Evolutionary conservation across 306 rosid species (phyloP), one percentile per base, ranked within the genome.

Genomic region (Cucurbita maxima): DNA sequence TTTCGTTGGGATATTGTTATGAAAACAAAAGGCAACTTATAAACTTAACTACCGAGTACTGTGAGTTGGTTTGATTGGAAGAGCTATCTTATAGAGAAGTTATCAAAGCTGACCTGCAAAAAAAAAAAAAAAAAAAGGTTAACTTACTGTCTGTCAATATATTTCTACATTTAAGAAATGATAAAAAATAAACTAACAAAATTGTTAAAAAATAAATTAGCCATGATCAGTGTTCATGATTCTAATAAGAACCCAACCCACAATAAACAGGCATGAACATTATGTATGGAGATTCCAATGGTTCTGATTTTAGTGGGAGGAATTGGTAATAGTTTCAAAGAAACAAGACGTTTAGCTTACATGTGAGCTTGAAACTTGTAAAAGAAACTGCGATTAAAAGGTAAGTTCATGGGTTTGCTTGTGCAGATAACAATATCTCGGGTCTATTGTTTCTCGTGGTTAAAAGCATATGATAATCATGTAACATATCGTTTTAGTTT

Each of bases 401-500:
- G 74, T 67, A 47, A 20, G 40, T 20, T 7, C 72, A 6, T 45
- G 72, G 36, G 71, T 6, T 36, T 67, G 18, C 25, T 25, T 30
- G 74, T 69, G 74, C 44, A 14, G 58, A 69, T 48, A 30, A 69
- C 40, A 50, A 50, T 69, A 13, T 8, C 15, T 47, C 22, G 58
- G 25, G 74, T 50, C 44, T 48, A 50, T 50, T 69, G 25, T 69
- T 67, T 48, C 74, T 30, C 30, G 8, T 48, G 74, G 40, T 47
- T 25, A 48, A 22, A 68, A 13, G 43, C 53, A 44, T 64, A 12
- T 6, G 38, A 13, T 19, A 43, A 47, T 81, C 56, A 43, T 63
- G 48, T 61, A 47, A 45, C 58, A 54, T 30, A 52, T 78, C 72
- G 69, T 72, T 71, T 52, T 81, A 81, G 76, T 80, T 79, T 81